Evolutionary conservation across 495 filamentous ascomycete species (phyloP).

Genomic region (Tuber indicum): DNA sequence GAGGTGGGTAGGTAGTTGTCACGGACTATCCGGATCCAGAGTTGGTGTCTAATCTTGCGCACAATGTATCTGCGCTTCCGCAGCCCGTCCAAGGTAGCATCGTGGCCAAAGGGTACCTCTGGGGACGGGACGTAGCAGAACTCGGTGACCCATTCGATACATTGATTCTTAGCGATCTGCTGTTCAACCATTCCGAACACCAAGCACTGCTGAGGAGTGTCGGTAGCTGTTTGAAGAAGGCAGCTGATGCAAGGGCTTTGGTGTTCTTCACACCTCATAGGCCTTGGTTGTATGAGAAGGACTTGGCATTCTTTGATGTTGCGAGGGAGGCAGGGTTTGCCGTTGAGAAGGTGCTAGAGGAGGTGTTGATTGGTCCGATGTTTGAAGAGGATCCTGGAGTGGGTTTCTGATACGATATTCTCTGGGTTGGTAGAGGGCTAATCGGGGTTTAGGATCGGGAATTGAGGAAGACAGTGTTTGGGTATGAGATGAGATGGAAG

Average conservation of each 20-base stretch:
- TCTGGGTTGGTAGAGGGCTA: neutral
- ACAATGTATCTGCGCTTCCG: constrained; percentile 57
- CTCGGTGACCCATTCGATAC: constrained; percentile 62
- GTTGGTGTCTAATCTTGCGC: constrained; percentile 64
- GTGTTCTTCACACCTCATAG: constrained; percentile 93
- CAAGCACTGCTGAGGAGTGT: constrained; percentile 65
- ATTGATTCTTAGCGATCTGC: constrained; percentile 75
- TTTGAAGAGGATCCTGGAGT: constrained; percentile 81
- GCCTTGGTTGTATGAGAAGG: constrained; percentile 78
- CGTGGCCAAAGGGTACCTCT: constrained; percentile 63
- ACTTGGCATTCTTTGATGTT: constrained; percentile 76
- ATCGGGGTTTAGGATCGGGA: constrained; percentile 52
- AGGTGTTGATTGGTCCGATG: constrained; percentile 71
- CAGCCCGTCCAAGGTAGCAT: constrained; percentile 40
- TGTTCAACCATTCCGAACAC: constrained; percentile 86
- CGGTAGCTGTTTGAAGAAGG: constrained; percentile 53
- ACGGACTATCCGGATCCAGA: constrained; percentile 86
- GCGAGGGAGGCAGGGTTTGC: constrained; percentile 60
- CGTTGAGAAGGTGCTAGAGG: constrained; percentile 73
- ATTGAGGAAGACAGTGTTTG: constrained; percentile 71
- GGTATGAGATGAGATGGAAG: constrained; percentile 60
- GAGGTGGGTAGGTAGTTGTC: constrained; percentile 56
- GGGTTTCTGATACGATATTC: constrained; percentile 38
- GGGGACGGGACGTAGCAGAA: constrained; percentile 57
- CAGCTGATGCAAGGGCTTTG: constrained; percentile 56